Percentiles rank a stretch among this genome's conserved stretches.
Conservation (phyloP, 768 basidiomycete genomes). For the Amanita polypyramis region DNA sequence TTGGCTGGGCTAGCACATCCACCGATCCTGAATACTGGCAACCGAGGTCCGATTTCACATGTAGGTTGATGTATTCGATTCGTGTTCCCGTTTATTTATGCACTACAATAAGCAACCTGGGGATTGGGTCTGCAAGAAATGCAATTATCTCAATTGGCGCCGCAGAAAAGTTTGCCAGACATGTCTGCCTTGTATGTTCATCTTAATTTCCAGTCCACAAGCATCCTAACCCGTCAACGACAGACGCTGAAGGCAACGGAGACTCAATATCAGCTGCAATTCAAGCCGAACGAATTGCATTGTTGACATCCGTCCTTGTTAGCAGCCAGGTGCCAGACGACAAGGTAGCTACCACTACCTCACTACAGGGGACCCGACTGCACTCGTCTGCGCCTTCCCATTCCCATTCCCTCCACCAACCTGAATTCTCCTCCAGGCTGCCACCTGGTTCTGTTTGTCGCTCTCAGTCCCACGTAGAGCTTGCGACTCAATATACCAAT, state of each 20-base stretch:
- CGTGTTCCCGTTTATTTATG: not conserved
- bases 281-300: slow-evolving; percentile 74
- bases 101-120: slow-evolving; percentile 47
- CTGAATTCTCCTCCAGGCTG: slow-evolving; percentile 24
- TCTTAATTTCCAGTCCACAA: not conserved
- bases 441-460: slow-evolving; percentile 31
- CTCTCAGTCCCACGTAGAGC: slow-evolving; percentile 41
- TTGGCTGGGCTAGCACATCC: slow-evolving; percentile 59
- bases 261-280: slow-evolving; percentile 81
- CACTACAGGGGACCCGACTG: slow-evolving; percentile 22
- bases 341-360: slow-evolving; percentile 9
- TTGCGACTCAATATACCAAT: slow-evolving; percentile 31
- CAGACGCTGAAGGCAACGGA: slow-evolving; percentile 82
- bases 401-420: slow-evolving; percentile 29
- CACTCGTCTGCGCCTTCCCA: slow-evolving; percentile 39
- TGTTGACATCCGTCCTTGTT: slow-evolving; percentile 64
- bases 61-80: slow-evolving; percentile 31
- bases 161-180: slow-evolving; percentile 85
- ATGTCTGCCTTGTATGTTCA: slow-evolving; percentile 65
- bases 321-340: slow-evolving; percentile 32
- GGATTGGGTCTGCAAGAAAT: slow-evolving; percentile 77
- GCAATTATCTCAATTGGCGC: slow-evolving; percentile 84
- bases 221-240: not conserved
- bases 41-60: slow-evolving; percentile 80
- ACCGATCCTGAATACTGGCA: slow-evolving; percentile 83